Conservation (phyloP, 2,329 filamentous ascomycete species). For the Monosporascus ibericus region DNA sequence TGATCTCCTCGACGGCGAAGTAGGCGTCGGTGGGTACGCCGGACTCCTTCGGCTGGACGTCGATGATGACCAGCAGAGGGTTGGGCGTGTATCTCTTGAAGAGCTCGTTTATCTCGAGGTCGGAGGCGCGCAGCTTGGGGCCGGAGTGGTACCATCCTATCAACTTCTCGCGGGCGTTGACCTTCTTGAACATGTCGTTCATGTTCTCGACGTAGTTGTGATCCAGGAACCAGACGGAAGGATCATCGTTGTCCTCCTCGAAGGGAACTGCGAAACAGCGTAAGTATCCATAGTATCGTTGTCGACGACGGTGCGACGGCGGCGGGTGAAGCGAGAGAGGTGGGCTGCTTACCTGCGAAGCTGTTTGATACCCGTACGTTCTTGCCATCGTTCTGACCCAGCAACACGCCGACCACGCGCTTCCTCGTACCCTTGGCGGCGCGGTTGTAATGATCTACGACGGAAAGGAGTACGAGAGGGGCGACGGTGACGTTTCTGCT, state of each 20-base stretch:
- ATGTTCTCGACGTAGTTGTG: conserved; percentile 99
- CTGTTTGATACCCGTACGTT: conserved; percentile 97
- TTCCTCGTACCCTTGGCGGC: conserved; percentile 79
- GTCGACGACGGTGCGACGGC: background rate
- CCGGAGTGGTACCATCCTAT: conserved; percentile 99
- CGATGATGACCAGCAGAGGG: conserved; percentile 92
- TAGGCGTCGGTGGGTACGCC: conserved; percentile 98
- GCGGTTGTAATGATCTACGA: conserved; percentile 96
- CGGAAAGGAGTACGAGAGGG: conserved; percentile 93
- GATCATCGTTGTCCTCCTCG: conserved; percentile 97
- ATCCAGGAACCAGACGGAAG: conserved; percentile 97
- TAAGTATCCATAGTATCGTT: background rate
- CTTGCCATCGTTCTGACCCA: conserved; percentile 94
- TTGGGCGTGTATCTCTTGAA: conserved; percentile 99
- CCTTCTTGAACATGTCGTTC: conserved; percentile 99
- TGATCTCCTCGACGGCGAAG: conserved; percentile 98
- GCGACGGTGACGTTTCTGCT: conserved; percentile 94
- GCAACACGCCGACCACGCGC: conserved; percentile 87
- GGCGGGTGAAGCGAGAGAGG: background rate
- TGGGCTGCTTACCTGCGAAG: conserved; percentile 69
- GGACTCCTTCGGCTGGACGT: conserved; percentile 96
- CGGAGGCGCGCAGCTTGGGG: conserved; percentile 91
- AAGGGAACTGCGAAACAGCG: conserved; percentile 67
- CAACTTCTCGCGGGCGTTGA: conserved; percentile 97
- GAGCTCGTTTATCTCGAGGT: conserved; percentile 98